A percentile compares a stretch with the other conserved stretches of the same genome.
Conservation (phyloP, 2,329 filamentous ascomycete species). For the Pseudohalonectria lignicola region DNA sequence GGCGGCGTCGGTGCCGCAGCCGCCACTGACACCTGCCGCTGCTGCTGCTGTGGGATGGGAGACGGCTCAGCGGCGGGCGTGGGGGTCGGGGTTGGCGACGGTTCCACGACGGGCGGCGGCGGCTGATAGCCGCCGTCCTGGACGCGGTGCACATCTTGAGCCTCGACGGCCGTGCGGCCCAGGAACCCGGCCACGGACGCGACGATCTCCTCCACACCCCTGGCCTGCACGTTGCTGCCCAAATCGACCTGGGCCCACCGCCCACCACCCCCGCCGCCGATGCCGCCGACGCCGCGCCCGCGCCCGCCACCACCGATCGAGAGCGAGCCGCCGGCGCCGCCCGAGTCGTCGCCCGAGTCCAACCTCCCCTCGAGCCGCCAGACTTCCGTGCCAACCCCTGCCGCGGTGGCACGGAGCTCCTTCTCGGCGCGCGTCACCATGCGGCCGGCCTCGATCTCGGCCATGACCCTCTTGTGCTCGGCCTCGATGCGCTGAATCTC, state of each 20-base stretch:
- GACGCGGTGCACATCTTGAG: conserved; percentile 57
- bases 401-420: conserved; percentile 54
- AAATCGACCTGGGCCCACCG: conserved; percentile 18
- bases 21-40: conserved; percentile 32
- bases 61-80: conserved; percentile 13
- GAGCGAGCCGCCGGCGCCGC: conserved; percentile 8
- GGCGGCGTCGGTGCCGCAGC: conserved; percentile 14
- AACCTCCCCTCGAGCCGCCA: conserved; percentile 52
- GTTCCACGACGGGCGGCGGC: conserved; percentile 15
- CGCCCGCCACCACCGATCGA: too few relatives aligned
- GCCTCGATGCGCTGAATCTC: conserved; percentile 81
- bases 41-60: conserved; percentile 11
- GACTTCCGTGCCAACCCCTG: conserved; percentile 47
- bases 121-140: conserved; percentile 65
- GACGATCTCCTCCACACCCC: conserved; percentile 62
- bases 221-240: conserved; percentile 35
- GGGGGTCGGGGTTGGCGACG: conserved; percentile 17
- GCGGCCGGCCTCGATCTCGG: conserved; percentile 61
- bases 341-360: conserved; percentile 38
- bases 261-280: too few relatives aligned
- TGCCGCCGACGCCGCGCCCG: not conserved
- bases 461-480: conserved; percentile 65
- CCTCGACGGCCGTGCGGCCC: conserved; percentile 53
- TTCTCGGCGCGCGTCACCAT: conserved; percentile 64
- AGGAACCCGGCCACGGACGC: conserved; percentile 61